Percentiles rank a stretch among this genome's conserved stretches.
Conservation (phyloP, 1,139 yeast genomes). For the Pichia cactophila region DNA sequence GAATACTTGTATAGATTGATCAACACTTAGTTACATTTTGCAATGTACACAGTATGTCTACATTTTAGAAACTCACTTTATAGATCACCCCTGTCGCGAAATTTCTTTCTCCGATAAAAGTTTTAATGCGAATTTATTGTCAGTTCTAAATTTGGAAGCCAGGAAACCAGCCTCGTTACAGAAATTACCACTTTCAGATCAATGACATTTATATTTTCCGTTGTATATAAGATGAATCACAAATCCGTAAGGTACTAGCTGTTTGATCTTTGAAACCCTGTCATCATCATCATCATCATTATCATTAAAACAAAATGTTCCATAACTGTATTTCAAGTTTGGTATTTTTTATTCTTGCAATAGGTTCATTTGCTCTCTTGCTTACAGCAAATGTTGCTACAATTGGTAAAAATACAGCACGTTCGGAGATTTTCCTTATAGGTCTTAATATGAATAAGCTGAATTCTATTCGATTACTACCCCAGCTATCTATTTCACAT, state of each 20-base stretch:
- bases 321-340: constrained; percentile 4
- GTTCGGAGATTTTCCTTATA: constrained; percentile 35
- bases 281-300: neutral
- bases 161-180: neutral
- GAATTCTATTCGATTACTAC: constrained; percentile 16
- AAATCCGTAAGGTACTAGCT: neutral
- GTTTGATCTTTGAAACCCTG: neutral
- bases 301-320: neutral
- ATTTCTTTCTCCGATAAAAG: no score
- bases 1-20: neutral
- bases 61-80: no score
- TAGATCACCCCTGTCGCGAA: no score
- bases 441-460: constrained; percentile 33
- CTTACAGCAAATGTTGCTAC: constrained; percentile 17
- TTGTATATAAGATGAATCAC: neutral
- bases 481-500: constrained; percentile 2
- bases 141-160: neutral
- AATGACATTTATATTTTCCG: neutral
- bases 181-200: neutral
- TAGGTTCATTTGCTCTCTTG: constrained; percentile 12
- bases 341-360: constrained; percentile 5
- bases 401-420: constrained; percentile 27
- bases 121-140: no score
- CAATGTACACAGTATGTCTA: no score
- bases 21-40: neutral